Evolutionary conservation across 805 yeast species (phyloP), one percentile per base, ranked within the genome.

Genomic region (Candida tammaniensis): DNA sequence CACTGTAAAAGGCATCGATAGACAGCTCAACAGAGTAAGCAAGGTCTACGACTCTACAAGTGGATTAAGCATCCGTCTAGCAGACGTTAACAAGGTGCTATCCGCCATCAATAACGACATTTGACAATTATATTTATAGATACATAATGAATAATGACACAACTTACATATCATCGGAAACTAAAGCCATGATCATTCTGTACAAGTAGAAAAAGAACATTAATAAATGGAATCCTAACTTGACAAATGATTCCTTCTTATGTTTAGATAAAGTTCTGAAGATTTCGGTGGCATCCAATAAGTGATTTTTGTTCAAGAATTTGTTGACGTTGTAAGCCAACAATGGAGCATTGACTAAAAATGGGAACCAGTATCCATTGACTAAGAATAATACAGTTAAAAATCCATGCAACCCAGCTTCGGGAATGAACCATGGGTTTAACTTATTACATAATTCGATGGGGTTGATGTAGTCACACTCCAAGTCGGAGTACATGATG

Each of bases 221-320:
- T 54, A 86, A 62, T 52, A 91, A 73, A 59, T 87, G 91, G 77
- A 86, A 88, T 8, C 93, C 96, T 50, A 93, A 76, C 63, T 91
- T 91, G 59, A 86, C 64, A 57, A 89, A 88, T 41, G 87, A 76
- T 66, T 89, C 98, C 61, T 83, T 84, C 77, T 93, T 91, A 70
- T 89, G 95, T 56, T 83, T 86, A 51, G 86, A 76, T 55, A 91
- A 76, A 26, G 97, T 89, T 70, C 98, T 79, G 68, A 93, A 93
- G 53, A 91, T 93, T 63, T 91, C 97, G 27, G 98, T 91, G 39
- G 98, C 98, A 61, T 93, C 98, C 59, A 89, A 78, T 44, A 86
- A 68, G 58, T 91, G 89, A 58, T 81, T 80, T 63, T 86, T 87
- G 51, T 76, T 78, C 60, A 81, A 64, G 54, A 86, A 76, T 61